Conservation (phyloP, 345 rosid genomes). For the Linum trigynum region DNA sequence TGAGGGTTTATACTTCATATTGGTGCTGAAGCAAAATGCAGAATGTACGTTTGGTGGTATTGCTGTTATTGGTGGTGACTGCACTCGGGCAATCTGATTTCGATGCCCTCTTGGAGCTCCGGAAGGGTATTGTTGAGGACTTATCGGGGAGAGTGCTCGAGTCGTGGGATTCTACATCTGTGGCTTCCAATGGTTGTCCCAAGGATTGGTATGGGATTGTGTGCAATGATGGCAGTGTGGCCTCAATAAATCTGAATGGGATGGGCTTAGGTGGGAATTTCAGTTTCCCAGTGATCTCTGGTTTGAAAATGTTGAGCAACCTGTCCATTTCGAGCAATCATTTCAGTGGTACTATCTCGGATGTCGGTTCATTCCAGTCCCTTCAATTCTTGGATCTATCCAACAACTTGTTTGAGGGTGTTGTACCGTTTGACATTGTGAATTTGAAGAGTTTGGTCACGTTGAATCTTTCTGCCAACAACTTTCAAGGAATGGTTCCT, state of each 20-base stretch:
- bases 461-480: slow-evolving; percentile 50
- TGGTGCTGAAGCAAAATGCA: slow-evolving; percentile 45
- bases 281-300: slow-evolving; percentile 44
- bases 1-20: not conserved
- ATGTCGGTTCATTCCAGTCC: slow-evolving; percentile 41
- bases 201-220: slow-evolving; percentile 63
- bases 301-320: slow-evolving; percentile 50
- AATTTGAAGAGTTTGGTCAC: slow-evolving; percentile 33
- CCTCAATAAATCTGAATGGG: slow-evolving; percentile 48
- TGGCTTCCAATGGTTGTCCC: slow-evolving; percentile 63
- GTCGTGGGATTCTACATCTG: slow-evolving; percentile 65
- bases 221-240: slow-evolving; percentile 52
- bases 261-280: slow-evolving; percentile 58
- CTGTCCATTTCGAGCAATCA: slow-evolving; percentile 56
- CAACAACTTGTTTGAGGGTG: slow-evolving; percentile 43
- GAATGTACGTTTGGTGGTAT: slow-evolving; percentile 31
- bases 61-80: slow-evolving; percentile 31
- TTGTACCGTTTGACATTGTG: slow-evolving; percentile 37
- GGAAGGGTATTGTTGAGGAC: slow-evolving; percentile 53
- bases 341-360: slow-evolving; percentile 56
- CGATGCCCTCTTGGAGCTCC: slow-evolving; percentile 67
- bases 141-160: slow-evolving; percentile 42
- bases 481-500: slow-evolving; percentile 46
- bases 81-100: slow-evolving; percentile 52
- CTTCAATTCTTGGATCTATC: slow-evolving; percentile 56